Base-by-base conservation (phyloP, 257 asterid genomes). In the Salvia rosmarinus region DNA sequence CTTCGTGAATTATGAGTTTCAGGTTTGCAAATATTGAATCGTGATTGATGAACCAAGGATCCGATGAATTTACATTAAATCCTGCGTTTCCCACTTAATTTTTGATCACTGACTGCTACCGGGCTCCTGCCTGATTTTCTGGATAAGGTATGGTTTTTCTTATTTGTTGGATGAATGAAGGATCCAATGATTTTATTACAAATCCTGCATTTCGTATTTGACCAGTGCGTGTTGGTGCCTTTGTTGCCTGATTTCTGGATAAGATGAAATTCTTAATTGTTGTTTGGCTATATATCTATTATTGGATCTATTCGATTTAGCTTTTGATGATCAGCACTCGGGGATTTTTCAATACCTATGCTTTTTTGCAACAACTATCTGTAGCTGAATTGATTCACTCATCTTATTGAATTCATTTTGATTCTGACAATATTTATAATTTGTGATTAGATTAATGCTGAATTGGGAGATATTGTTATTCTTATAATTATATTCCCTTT, bases 221-320 rank as follows among this genome's bases (percentile, higher is more conserved):
- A 70, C 57, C 80, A 68, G 46, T 63, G 60, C 49, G 21, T 79
- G 44, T 46, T 46, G 10, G 16, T 25, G 30, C 30, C 30, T 37
- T 6, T 47, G 77, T 68, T 49, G 77, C 74, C 72, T 63, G 65
- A 72, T 66, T 77, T 78, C 71, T 71, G 73, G 76, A 68, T 60
- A 49, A 68, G 78, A 61, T 69, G 34, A 43, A n/a, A 17, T 12
- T 30, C 39, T 19, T 62, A 21, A 34, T 43, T n/a, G 60, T 73
- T 71, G 60, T 43, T 57, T 74, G 30, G 37, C 59, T 69, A 49
- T 51, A 34, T 55, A 51, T 67, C 64, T 68, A 56, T 77, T 65
- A 73, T 74, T 77, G 85, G 90, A 85, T 89, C 89, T 85, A 71
- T 77, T 62, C 68, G 73, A 65, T 82, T 85, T 65, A 34, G 49